Evolutionary conservation across 2,329 filamentous ascomycete genomes (phyloP), one percentile per base, ranked within the genome.

Genomic region (Verticillium nonalfalfae): DNA sequence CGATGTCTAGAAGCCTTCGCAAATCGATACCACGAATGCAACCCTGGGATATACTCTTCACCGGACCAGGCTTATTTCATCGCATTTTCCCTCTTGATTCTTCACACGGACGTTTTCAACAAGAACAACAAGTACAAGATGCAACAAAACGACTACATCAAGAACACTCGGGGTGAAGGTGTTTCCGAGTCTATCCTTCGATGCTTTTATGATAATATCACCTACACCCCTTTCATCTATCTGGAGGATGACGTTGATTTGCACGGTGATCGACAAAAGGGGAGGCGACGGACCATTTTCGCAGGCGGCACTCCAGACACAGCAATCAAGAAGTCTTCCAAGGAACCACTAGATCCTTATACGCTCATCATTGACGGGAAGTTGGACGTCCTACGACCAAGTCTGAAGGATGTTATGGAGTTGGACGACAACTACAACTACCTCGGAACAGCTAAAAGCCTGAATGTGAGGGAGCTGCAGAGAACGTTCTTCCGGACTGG

Each of bases 91-190:
- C 87, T 99, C 61, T 85, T 99, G 63, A 97, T 99, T 67, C 81
- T 99, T 38, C 95, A 99, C 69, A 98, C 95, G 0, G 95, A 99
- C 72, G 91, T 96, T n/a, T 98, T 98, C 85, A 99, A 99, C 81
- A 97, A 96, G 76, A 99, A 98, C 79, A 98, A 98, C 78, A 98
- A 98, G 78, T 86, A 95, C 74, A 99, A 99, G 76, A 99, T 99
- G 95, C 93, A 96, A 71, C 96, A 96, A 72, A 78, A 84, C 0
- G 95, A 98, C 70, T 99, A 99, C 75, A 83, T 98, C 68, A 97
- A 96, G 75, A 98, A 98, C 72, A 96, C 93, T 0, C 88, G 87
- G 26, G 93, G 91, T 3, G 93, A 98, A 72, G 92, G 92, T 14
- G 90, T 98, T n/a, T 91, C 90, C 59, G 91, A 96, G 66, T 94